Conservation (phyloP, 2,329 filamentous ascomycete genomes). For the Claviceps paspali region DNA sequence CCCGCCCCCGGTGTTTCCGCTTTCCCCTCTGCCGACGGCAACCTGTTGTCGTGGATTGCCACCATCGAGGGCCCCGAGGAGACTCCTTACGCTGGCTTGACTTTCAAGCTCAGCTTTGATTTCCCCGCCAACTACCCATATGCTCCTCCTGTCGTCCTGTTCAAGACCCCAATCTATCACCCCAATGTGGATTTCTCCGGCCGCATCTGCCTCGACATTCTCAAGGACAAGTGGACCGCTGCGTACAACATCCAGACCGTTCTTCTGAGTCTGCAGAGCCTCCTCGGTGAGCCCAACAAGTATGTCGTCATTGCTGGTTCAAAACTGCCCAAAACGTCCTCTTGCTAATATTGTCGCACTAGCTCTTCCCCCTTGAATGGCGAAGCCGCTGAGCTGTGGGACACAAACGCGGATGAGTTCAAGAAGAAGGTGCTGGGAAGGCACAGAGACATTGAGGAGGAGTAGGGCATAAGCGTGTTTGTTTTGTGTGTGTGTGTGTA, state of each 20-base stretch:
- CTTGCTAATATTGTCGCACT: slow-evolving; percentile 1
- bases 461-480: slow-evolving; percentile 22
- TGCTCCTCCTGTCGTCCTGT: slow-evolving; percentile 75
- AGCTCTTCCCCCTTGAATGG: slow-evolving; percentile 91
- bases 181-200: slow-evolving; percentile 97
- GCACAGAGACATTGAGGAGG: slow-evolving; percentile 50
- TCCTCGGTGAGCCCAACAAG: slow-evolving; percentile 97
- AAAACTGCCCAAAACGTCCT: no score
- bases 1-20: slow-evolving; percentile 87
- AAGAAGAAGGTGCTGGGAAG: slow-evolving; percentile 56
- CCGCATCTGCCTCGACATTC: slow-evolving; percentile 90
- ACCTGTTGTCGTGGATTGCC: slow-evolving; percentile 83
- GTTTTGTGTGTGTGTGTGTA: no score
- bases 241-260: slow-evolving; percentile 95
- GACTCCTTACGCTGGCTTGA: slow-evolving; percentile 78
- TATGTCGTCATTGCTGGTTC: slow-evolving; percentile 34
- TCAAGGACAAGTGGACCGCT: slow-evolving; percentile 98
- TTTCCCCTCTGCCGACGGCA: slow-evolving; percentile 80
- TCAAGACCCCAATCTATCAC: slow-evolving; percentile 98
- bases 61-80: slow-evolving; percentile 85
- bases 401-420: slow-evolving; percentile 74
- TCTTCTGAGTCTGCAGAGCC: slow-evolving; percentile 80
- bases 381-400: slow-evolving; percentile 92
- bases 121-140: slow-evolving; percentile 94
- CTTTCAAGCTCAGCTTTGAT: slow-evolving; percentile 79